Evolutionary conservation across 805 yeast species (phyloP).

Genomic region (Lipomyces anomalus): DNA sequence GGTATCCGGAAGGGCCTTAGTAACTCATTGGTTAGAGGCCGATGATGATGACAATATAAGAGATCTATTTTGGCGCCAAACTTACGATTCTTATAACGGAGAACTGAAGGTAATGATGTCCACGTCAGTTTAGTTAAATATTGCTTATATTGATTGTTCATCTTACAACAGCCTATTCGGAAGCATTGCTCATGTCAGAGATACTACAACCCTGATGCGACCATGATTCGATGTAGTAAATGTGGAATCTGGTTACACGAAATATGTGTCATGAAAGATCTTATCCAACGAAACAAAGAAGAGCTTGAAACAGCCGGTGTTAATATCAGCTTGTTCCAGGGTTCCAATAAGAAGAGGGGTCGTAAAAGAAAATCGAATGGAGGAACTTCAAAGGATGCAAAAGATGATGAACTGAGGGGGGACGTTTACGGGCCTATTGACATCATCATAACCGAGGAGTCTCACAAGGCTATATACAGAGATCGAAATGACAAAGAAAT

Average conservation of each 20-base stretch:
- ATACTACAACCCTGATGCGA: constrained; percentile 15
- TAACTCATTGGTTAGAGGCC: constrained; percentile 13
- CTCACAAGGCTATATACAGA: background rate
- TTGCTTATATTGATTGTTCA: background rate
- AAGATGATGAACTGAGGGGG: background rate
- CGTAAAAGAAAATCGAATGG: background rate
- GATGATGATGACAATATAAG: constrained; percentile 5
- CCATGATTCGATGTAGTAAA: constrained; percentile 14
- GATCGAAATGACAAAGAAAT: background rate
- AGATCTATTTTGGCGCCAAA: constrained; percentile 23
- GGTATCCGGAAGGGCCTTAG: constrained; percentile 12
- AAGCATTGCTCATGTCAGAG: constrained; percentile 13
- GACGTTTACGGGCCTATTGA: background rate
- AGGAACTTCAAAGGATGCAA: too few relatives aligned
- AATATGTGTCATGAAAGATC: constrained; percentile 14
- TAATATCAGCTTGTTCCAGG: background rate
- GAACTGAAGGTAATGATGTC: constrained; percentile 8
- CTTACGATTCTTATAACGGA: constrained; percentile 13
- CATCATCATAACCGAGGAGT: background rate
- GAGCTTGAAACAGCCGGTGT: background rate
- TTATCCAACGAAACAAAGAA: background rate
- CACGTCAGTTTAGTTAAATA: background rate
- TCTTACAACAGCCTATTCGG: constrained; percentile 8
- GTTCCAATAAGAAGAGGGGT: background rate
- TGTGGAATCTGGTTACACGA: constrained; percentile 17